These are phyloP conservation scores for Meredithiella fracta DNA, from an alignment of 2,329 filamentous ascomycete genomes.

Conservation along the genomic window DNA sequence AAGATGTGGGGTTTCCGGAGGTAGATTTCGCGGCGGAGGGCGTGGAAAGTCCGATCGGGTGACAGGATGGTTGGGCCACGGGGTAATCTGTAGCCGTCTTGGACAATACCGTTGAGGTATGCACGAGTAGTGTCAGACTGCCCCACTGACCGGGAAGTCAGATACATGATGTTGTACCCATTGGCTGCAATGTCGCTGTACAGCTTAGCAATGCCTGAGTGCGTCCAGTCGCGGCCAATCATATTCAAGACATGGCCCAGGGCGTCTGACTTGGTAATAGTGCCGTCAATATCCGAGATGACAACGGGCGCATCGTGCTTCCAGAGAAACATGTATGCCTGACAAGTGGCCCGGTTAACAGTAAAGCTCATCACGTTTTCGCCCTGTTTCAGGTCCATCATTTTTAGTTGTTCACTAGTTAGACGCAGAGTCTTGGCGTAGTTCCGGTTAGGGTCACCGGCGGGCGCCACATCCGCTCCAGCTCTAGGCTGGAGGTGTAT, in stretches of 20 bases:
- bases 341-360: conserved; percentile 85
- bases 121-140: conserved; percentile 80
- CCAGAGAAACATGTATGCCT: conserved; percentile 89
- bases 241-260: conserved; percentile 88
- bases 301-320: conserved; percentile 80
- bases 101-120: conserved; percentile 76
- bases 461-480: conserved; percentile 35
- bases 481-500: conserved; percentile 27
- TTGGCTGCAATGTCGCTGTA: conserved; percentile 92
- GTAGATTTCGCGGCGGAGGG: conserved; percentile 80
- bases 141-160: conserved; percentile 85
- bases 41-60: conserved; percentile 87
- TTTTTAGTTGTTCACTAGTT: conserved; percentile 88
- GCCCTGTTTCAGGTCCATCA: conserved; percentile 65
- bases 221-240: conserved; percentile 96
- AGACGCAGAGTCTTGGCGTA: conserved; percentile 93
- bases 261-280: conserved; percentile 94
- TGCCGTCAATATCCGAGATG: conserved; percentile 96
- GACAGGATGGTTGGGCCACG: conserved; percentile 88
- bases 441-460: conserved; percentile 59
- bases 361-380: conserved; percentile 91
- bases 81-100: conserved; percentile 74
- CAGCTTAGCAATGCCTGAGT: conserved; percentile 87
- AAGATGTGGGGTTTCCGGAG: conserved; percentile 94
- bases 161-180: conserved; percentile 97